These are phyloP conservation scores for Domatiomyces globalis DNA, from an alignment of 2,329 filamentous ascomycete genomes.

Conservation along the genomic window DNA sequence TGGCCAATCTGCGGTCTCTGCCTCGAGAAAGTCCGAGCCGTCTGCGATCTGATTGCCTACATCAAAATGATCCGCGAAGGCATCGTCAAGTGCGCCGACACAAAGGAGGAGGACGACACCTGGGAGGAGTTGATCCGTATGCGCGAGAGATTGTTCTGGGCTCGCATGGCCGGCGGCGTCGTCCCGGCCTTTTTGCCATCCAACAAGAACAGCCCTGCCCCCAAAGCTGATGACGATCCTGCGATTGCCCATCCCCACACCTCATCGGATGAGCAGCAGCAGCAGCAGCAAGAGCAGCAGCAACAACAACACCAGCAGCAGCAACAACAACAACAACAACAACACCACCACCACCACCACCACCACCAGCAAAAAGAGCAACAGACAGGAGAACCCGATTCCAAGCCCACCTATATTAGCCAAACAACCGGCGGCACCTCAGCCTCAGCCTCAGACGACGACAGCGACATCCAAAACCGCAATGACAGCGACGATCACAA, in stretches of 20 bases:
- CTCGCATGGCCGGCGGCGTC: slow-evolving; percentile 79
- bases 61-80: slow-evolving; percentile 83
- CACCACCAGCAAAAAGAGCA: background rate
- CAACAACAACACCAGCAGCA: background rate
- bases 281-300: background rate
- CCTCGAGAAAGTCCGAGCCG: slow-evolving; percentile 65
- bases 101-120: slow-evolving; percentile 69
- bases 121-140: slow-evolving; percentile 91
- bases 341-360: background rate
- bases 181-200: slow-evolving; percentile 45
- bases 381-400: background rate
- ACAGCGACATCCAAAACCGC: background rate
- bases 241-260: background rate
- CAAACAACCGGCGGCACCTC: background rate
- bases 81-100: slow-evolving; percentile 58
- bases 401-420: background rate
- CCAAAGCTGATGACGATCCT: background rate
- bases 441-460: background rate
- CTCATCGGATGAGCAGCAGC: background rate
- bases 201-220: slow-evolving; percentile 4
- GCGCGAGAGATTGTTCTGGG: slow-evolving; percentile 95
- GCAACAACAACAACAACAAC: background rate
- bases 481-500: slow-evolving; percentile 2
- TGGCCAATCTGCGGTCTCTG: slow-evolving; percentile 88
- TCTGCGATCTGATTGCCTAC: slow-evolving; percentile 87